Evolutionary conservation across 495 filamentous ascomycete species (phyloP), one percentile per base, ranked within the genome.

Genomic region (Talaromyces adpressus): DNA sequence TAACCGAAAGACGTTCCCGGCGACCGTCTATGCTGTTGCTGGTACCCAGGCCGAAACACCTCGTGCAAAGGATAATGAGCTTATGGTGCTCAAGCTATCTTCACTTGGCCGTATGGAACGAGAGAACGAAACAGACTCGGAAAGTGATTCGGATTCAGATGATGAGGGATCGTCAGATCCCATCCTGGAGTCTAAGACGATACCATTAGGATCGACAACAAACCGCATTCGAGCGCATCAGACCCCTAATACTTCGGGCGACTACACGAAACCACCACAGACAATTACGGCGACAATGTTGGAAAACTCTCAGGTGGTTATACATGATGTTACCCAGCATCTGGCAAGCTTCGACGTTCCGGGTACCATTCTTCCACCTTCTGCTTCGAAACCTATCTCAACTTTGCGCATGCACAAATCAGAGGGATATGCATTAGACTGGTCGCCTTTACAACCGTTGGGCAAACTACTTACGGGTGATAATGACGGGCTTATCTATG

Each of bases 71-170:
- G 94, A 98, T 66, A 98, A 98, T 71, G 87, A 96, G 71, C 71
- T 98, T 66, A 85, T 97, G 84, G 86, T 97, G 29, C 90, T 98
- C 84, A 98, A 97, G 77, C 85, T 98, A 72, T 96, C 91, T 67
- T 88, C 90, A 4, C 78, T 98, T 58, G 89, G 88, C 73, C 89
- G 89, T 69, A 96, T 92, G 89, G 88, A 94, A 65, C 81, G 82
- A 65, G 85, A 80, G n/a, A 83, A 82, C 20, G 83, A 87, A 62
- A 83, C 85, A 0, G 85, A 87, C 57, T 88, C 88, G 23, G 88
- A 91, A n/a, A 86, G 89, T 7, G 88, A 91, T 23, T 87, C 86
- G 51, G 86, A 89, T 57, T 86, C 86, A 47, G 84, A 87, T 67
- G 88, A 91, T 66, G 91, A 95, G 54, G 82, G 84, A 69, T 73